Evolutionary conservation across 148 eudicot genomes (phyloP).

Genomic region (Persicaria maculosa): DNA sequence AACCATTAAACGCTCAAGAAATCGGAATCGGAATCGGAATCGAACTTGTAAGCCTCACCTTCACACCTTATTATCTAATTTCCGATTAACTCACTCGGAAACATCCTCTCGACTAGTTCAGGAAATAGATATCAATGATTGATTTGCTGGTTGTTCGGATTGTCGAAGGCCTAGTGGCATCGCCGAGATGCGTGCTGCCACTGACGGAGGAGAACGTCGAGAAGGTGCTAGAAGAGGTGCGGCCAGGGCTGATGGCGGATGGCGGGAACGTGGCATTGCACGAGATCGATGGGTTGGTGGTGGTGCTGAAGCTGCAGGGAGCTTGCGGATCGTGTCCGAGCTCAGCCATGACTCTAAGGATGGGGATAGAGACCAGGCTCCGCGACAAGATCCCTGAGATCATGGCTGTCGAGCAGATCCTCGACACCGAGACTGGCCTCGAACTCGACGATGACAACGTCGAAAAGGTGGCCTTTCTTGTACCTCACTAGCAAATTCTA

Average conservation of each 20-base stretch:
- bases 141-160: background rate
- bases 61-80: background rate
- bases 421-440: constrained; percentile 86
- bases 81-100: background rate
- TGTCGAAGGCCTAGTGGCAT: constrained; percentile 21
- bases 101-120: background rate
- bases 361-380: constrained; percentile 78
- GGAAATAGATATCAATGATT: background rate
- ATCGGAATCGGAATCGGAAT: background rate
- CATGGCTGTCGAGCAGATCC: constrained; percentile 68
- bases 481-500: background rate
- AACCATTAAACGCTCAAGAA: background rate
- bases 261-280: constrained; percentile 92
- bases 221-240: constrained; percentile 82
- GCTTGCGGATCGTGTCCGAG: constrained; percentile 99
- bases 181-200: constrained; percentile 66
- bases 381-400: constrained; percentile 94
- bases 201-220: constrained; percentile 90
- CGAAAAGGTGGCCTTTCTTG: constrained; percentile 47
- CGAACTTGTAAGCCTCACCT: background rate
- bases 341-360: constrained; percentile 84
- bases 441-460: constrained; percentile 81
- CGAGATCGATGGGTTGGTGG: constrained; percentile 90
- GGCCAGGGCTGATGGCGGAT: constrained; percentile 90
- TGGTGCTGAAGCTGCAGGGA: constrained; percentile 82